Base-by-base conservation (phyloP, 257 asterid genomes). In the Penstemon barbatus region DNA sequence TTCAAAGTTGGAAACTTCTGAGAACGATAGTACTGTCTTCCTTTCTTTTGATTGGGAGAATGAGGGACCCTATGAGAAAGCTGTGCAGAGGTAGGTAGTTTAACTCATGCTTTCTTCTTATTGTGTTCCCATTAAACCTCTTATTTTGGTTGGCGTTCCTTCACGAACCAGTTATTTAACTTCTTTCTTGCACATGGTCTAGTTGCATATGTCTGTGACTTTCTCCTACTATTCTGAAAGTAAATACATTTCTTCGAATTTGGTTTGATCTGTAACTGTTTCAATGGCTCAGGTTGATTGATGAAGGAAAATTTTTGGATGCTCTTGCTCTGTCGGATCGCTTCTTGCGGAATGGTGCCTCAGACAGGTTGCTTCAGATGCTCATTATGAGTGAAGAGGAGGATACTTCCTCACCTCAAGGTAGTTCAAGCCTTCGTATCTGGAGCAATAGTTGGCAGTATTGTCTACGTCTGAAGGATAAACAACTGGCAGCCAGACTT, bases 311-410 rank as follows among this genome's bases (percentile, higher is more conserved):
- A 65, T 73, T 90, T 75, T 73, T 81, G 85, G 99, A 93, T 86
- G 99, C 99, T 75, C 93, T 90, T 61, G 97, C 94, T 71, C 83
- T 93, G 42, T 90, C 99, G 4, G 99, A 93, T 73, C 99, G 99
- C 75, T 90, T 88, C 89, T 78, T 90, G 83, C 86, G 85, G 42
- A 84, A 75, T 76, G 99, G 99, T 69, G 96, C 97, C 73, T 87
- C 99, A 59, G 99, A 93, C 66, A 78, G 79, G 75, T 77, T 93
- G 81, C 99, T 93, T 79, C 86, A 87, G 80, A 80, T 90, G 80
- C 88, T 93, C 74, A 78, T 90, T 74, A 80, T 75, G 71, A 79
- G 72, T 63, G 92, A 74, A 18, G 97, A 90, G 79, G 94, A 88
- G 62, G 86, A 82, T 49, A 59, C 62, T 55, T 66, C 51, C 52